Evolutionary conservation across 2,329 filamentous ascomycete genomes (phyloP), one percentile per base, ranked within the genome.

Genomic region (Drechslerella dactyloides): DNA sequence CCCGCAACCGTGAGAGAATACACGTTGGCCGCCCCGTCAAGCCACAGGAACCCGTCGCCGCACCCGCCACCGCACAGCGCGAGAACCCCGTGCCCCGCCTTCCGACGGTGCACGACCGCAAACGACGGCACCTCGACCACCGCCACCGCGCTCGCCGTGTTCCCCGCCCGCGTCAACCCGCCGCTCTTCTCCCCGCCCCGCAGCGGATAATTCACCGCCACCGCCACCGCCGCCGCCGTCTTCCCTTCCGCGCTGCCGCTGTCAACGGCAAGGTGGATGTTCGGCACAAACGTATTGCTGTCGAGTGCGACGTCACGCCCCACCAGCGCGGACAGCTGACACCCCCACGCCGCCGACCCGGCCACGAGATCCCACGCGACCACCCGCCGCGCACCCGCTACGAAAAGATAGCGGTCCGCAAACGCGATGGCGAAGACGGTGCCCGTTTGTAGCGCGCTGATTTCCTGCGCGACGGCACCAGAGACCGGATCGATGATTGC

Each of bases 301-400:
- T 58, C 37, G 1, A 70, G 42, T 2, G 48, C 17, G 5, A 54
- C 58, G 4, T 21, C 35, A 5, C 37, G 46, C 2, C 54, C 59
- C 0, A 64, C 66, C 21, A 70, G 56, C 2, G 66, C 37, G 15
- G 50, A 51, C 24, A 70, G 27, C 11, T 70, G 58, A 30, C 66
- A 64, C 1, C 54, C 86, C 77, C 89, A 91, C 37, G 86, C 84
- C 52, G 93, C 83, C 75, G 88, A 85, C 76, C 96, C 90, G 56
- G 87, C 84, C 6, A 97, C 90, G 10, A 96, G 84, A 78, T 99
- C 90, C 83, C 91, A 96, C 37, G 96, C 88, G 44, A 86, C 83
- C 7, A 97, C 83, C 27, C 86, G 85, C 48, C 89, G 84, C 0
- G 91, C 91, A 23, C 75, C 75, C 0, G 96, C 81, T 51, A 90